These are phyloP conservation scores for Chrysochromulina tobinii DNA, from an alignment of 78 protist species.

Conservation along the genomic window DNA sequence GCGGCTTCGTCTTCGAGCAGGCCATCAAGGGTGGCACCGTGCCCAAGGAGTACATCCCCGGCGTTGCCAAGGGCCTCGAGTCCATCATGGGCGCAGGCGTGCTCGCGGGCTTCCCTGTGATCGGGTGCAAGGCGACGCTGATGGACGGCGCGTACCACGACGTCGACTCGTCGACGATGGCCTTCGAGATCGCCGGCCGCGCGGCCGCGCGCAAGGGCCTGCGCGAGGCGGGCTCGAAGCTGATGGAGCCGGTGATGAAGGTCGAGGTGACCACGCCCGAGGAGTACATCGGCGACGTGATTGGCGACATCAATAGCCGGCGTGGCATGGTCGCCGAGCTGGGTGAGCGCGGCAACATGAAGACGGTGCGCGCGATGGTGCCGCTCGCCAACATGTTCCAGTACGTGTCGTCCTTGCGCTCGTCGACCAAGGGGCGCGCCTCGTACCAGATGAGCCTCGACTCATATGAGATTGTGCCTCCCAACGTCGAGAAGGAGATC, in stretches of 20 bases:
- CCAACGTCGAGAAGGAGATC: conserved; percentile 53
- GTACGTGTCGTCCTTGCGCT: conserved; percentile 55
- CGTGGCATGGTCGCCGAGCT: conserved; percentile 35
- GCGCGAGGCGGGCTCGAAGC: conserved; percentile 40
- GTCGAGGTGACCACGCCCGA: conserved; percentile 52
- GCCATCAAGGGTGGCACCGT: conserved; percentile 47
- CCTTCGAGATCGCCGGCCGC: conserved; percentile 47
- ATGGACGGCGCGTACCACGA: conserved; percentile 46
- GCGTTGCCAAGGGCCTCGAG: conserved; percentile 32
- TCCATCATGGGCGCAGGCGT: neutral
- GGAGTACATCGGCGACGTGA: conserved; percentile 54
- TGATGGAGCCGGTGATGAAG: conserved; percentile 58
- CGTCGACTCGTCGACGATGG: conserved; percentile 46
- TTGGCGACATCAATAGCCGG: conserved; percentile 56
- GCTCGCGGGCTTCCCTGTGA: conserved; percentile 41
- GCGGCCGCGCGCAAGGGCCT: conserved; percentile 35
- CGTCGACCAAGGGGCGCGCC: conserved; percentile 52
- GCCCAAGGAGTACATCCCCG: conserved; percentile 51
- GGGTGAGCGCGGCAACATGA: conserved; percentile 37
- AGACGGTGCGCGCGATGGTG: conserved; percentile 29
- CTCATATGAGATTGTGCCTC: conserved; percentile 47
- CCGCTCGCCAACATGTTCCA: conserved; percentile 60
- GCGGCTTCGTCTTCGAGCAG: conserved; percentile 32
- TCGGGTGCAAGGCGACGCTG: conserved; percentile 42
- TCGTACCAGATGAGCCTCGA: conserved; percentile 46